Evolutionary conservation across 768 basidiomycete species (phyloP).

Genomic region (Lactifluus subvellereus): DNA sequence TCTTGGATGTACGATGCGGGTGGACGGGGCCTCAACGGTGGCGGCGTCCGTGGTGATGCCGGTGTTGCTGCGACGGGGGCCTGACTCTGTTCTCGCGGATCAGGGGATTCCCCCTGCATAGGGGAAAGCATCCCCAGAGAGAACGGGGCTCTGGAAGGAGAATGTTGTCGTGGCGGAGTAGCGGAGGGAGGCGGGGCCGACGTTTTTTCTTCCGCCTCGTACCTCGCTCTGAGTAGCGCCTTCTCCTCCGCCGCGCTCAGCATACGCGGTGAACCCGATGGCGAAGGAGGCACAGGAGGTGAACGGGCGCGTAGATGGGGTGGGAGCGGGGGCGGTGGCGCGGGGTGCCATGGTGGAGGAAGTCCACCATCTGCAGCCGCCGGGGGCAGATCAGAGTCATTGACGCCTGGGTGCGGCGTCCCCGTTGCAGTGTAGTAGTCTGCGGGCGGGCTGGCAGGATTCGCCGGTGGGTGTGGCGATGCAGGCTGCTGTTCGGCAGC

Average conservation of each 20-base stretch:
- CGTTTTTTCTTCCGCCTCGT: constrained; percentile 46
- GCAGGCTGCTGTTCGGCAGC: constrained; percentile 25
- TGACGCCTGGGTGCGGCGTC: neutral
- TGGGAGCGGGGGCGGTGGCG: constrained; percentile 24
- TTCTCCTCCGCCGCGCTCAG: constrained; percentile 68
- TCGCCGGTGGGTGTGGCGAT: constrained; percentile 3
- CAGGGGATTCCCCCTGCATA: neutral
- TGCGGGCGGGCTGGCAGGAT: neutral
- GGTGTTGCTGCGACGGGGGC: neutral
- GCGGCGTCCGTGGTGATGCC: constrained; percentile 41
- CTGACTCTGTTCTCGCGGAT: constrained; percentile 3
- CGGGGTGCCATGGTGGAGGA: constrained; percentile 28
- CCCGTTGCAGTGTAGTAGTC: constrained; percentile 19
- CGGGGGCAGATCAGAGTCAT: constrained; percentile 40
- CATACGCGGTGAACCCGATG: constrained; percentile 39
- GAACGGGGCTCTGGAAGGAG: constrained; percentile 12
- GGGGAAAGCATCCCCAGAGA: neutral
- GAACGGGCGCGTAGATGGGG: constrained; percentile 30
- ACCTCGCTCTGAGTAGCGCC: constrained; percentile 57
- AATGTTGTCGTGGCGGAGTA: constrained; percentile 14
- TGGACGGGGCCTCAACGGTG: constrained; percentile 70
- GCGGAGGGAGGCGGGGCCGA: constrained; percentile 14
- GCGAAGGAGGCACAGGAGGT: constrained; percentile 31
- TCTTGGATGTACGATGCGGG: constrained; percentile 77
- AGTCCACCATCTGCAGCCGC: constrained; percentile 23